Evolutionary conservation across 129 eudicot genomes (phyloP).

Genomic region (Rutidosis leptorrhynchoides): DNA sequence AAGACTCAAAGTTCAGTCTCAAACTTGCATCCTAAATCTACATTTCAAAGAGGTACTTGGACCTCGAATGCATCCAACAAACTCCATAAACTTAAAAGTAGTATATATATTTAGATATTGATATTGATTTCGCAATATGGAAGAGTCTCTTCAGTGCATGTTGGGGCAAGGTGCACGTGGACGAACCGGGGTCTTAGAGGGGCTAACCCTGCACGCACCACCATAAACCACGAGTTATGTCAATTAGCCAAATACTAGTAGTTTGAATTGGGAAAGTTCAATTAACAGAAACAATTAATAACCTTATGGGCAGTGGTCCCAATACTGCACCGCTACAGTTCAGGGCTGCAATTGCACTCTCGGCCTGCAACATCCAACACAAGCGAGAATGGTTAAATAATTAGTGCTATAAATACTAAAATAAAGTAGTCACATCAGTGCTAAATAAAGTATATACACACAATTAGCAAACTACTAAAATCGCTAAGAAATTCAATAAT

Average conservation of each 20-base stretch:
- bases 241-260: background rate
- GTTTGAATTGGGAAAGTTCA: background rate
- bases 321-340: constrained; percentile 51
- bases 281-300: background rate
- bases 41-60: constrained; percentile 40
- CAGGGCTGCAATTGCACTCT: constrained; percentile 57
- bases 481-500: background rate
- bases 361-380: constrained; percentile 39
- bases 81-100: constrained; percentile 27
- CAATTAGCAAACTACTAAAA: constrained; percentile 4
- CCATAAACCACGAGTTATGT: constrained; percentile 16
- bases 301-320: constrained; percentile 55
- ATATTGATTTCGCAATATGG: constrained; percentile 15
- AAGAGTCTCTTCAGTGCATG: constrained; percentile 46
- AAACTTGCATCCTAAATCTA: constrained; percentile 39
- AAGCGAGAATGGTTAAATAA: background rate
- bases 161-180: constrained; percentile 76
- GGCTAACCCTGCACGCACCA: constrained; percentile 79
- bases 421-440: no score
- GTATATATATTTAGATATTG: constrained; percentile 32
- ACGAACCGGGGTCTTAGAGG: constrained; percentile 92
- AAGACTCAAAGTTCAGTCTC: constrained; percentile 28
- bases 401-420: background rate
- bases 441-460: no score
- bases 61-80: constrained; percentile 36